A percentile compares a stretch with the other conserved stretches of the same genome.
phyloP scores from a whole-genome alignment of 331 rosid genomes.

The Pyrus hybrid region DNA sequence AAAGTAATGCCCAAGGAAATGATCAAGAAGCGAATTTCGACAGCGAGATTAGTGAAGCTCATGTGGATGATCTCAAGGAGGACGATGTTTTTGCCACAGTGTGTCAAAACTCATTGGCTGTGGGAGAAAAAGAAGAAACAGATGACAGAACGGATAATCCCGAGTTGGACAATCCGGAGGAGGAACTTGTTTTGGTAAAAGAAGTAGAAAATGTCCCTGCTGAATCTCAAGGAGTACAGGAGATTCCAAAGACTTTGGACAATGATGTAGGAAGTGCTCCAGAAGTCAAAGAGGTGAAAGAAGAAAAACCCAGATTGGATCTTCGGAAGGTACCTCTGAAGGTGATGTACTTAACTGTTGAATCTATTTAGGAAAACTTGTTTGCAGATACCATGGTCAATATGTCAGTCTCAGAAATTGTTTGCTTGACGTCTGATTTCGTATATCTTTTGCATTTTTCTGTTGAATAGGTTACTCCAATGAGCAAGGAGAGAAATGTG shows the following conservation, averaged over 20 bases:
- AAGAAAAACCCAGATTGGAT: constrained; percentile 33
- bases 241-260: constrained; percentile 29
- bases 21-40: constrained; percentile 18
- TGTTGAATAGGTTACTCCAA: constrained; percentile 43
- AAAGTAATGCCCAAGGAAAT: constrained; percentile 17
- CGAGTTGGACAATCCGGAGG: constrained; percentile 29
- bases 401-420: background rate
- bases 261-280: constrained; percentile 32
- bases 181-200: constrained; percentile 28
- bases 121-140: constrained; percentile 31
- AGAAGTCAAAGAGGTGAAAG: constrained; percentile 38
- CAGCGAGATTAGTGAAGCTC: constrained; percentile 18
- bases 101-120: constrained; percentile 21
- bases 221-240: constrained; percentile 35
- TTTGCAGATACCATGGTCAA: too few species aligned
- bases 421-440: background rate
- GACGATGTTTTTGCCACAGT: constrained; percentile 28
- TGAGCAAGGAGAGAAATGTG: constrained; percentile 36
- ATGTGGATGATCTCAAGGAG: constrained; percentile 28
- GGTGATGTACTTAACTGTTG: constrained; percentile 37
- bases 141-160: constrained; percentile 30
- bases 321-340: constrained; percentile 35
- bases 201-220: constrained; percentile 27
- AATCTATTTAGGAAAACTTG: constrained; percentile 1
- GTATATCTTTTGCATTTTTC: constrained; percentile 11